Evolutionary conservation across 148 eudicot genomes (phyloP), one percentile per base, ranked within the genome.

Genomic region (Pharnaceum exiguum): DNA sequence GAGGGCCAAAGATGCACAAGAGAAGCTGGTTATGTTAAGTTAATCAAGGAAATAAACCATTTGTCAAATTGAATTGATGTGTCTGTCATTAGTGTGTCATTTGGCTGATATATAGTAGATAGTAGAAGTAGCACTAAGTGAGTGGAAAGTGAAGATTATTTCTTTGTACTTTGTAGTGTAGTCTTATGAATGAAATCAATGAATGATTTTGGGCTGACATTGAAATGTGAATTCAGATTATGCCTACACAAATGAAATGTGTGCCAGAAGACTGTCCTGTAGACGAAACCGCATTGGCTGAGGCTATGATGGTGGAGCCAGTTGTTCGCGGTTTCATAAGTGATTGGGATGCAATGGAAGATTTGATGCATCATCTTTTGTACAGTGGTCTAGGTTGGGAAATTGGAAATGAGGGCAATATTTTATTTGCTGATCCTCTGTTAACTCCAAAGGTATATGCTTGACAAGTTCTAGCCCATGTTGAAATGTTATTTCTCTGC

Each of bases 331-430:
- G 96, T 15, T 89, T 83, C 57, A 58, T 86, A 33, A 82, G 69
- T 62, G 96, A 94, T 52, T 89, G 96, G 96, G 96, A 89, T 68
- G 99, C 99, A 40, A 86, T 89, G 83, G 99, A 94, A 80, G 99
- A 94, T 83, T 72, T 94, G 37, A 53, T 94, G 72, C 82, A 77
- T 67, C 91, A 94, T 70, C 87, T 89, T 57, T 56, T 94, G 21
- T 89, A 94, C 55, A 53, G 64, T 26, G 81, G 83, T 53, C 83
- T 94, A 61, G 99, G 96, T 33, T 94, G 99, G 99, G 99, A 94
- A 66, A 78, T 89, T 16, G 99, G 99, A 38, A 89, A 89, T 62
- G 99, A 94, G 77, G 89, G 99, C 17, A 95, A 94, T 33, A 94
- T 94, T 60, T 67, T 94, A 62, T 94, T 94, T 63, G 82, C 99